Evolutionary conservation across 2,329 filamentous ascomycete species (phyloP), one percentile per base, ranked within the genome.

Genomic region (Microcyclospora pomicola): DNA sequence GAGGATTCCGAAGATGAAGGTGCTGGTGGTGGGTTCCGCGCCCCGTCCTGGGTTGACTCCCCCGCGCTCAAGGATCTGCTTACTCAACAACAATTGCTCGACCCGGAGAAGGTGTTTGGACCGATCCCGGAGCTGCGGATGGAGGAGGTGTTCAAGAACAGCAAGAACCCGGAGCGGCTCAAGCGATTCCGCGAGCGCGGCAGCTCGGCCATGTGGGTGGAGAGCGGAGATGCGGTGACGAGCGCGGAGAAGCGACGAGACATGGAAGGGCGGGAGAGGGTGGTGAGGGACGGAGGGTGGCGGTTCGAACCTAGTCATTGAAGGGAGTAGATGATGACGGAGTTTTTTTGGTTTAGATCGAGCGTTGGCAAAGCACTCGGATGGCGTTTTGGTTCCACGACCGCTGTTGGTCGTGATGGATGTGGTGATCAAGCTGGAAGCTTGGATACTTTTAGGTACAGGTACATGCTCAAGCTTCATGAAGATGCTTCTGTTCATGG

Each of bases 181-280:
- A 82, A 83, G 66, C 83, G 85, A 55, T 96, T 95, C 69, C 76
- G 92, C 13, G 79, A 83, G 36, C 74, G 91, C 39, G 95, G 88
- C 5, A 93, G 84, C 50, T 94, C 85, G 61, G 92, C 92, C 28
- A 92, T 94, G 63, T 98, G 91, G 91, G 74, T 53, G 73, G 83
- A 38, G 69, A 80, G 43, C 16, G 56, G 58, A 2, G 92, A 98
- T 59, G 69, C 72, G 33, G 68, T 98, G 49, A 95, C 87, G 0
- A 80, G 87, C 48, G 87, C 92, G 42, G 87, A 95, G 54, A 83
- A 92, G 52, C 67, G 74, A 38, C 81, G 75, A 55, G 87, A 95
- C 62, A 64, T 82, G 50, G 79, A 82, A 43, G 82, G 81, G 40
- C 72, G 87, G 44, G 82, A 92, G 59, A 75, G 78, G 54, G 69